Evolutionary conservation across 768 basidiomycete genomes (phyloP).

Genomic region (Tricholoma matsutake): DNA sequence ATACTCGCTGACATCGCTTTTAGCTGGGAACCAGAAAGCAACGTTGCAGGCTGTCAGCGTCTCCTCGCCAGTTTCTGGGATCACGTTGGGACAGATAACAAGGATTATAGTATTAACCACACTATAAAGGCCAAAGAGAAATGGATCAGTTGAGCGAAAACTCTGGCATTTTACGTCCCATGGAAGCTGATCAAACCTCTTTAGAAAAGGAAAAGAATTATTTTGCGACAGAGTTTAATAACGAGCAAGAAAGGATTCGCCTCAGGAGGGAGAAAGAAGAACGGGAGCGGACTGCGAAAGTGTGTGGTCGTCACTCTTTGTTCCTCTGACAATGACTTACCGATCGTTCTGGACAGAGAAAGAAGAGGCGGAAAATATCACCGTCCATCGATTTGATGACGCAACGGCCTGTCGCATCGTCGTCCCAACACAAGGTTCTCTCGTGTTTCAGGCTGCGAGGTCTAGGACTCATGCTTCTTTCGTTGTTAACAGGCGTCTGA

Average conservation of each 20-base stretch:
- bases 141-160: slow-evolving; percentile 55
- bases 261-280: slow-evolving; percentile 18
- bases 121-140: slow-evolving; percentile 36
- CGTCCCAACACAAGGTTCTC: not conserved
- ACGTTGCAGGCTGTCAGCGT: slow-evolving; percentile 54
- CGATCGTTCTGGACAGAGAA: not conserved
- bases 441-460: not conserved
- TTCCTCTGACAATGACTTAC: not conserved
- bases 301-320: not conserved
- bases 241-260: slow-evolving; percentile 18
- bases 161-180: slow-evolving; percentile 1
- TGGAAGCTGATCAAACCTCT: not conserved
- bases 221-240: slow-evolving; percentile 31
- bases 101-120: slow-evolving; percentile 50
- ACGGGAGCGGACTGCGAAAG: slow-evolving; percentile 15
- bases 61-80: slow-evolving; percentile 64
- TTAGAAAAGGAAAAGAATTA: slow-evolving; percentile 37
- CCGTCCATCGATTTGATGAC: not conserved
- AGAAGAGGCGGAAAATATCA: not conserved
- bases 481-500: not conserved
- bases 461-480: not conserved
- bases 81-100: slow-evolving; percentile 54
- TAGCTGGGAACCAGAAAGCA: slow-evolving; percentile 70
- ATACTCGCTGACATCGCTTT: slow-evolving; percentile 1
- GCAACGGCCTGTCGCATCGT: not conserved